Evolutionary conservation across 2,329 filamentous ascomycete species (phyloP), one percentile per base, ranked within the genome.

Genomic region (Sordariomycetes sp.): DNA sequence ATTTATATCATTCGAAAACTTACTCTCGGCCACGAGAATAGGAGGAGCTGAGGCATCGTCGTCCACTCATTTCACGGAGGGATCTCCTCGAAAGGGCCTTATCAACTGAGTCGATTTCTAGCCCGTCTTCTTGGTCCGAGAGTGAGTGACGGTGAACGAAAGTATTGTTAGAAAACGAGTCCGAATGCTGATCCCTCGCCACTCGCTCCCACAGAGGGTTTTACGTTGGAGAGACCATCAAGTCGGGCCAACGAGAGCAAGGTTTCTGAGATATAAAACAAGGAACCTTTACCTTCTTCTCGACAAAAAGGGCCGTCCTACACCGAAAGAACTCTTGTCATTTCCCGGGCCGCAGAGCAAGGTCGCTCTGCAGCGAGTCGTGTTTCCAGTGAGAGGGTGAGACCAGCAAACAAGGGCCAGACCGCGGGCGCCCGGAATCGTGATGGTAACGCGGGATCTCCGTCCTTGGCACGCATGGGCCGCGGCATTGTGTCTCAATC

Each of bases 391-490:
- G 36, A 12, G 36, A 39, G 12, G 36, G 36, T n/a, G n/a, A n/a
- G n/a, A n/a, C n/a, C n/a, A n/a, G n/a, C n/a, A n/a, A n/a, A n/a
- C n/a, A n/a, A n/a, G 17, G 39, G 42, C 42, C 15, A 48, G 42
- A 34, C 35, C 15, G 36, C 36, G 20, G 39, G n/a, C n/a, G 20
- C n/a, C 12, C 15, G 35, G 17, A 24, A 48, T 56, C 48, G 50
- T 24, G 32, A 39, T 57, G 51, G 35, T n/a, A 22, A 53, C 55
- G 36, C 35, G 35, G 50, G 51, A 57, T 57, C 55, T 25, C 24
- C 55, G 51, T 22, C 55, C 28, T 57, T 53, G 55, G 51, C 55
- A 57, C 55, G 50, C 42, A 35, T 51, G 42, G 54, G 25, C 24
- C 51, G 22, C 36, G 34, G 51, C 28, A 28, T 34, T 53, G 51